Conservation (phyloP, 1,284 basidiomycete species). For the Cryptococcus deneoformans region DNA sequence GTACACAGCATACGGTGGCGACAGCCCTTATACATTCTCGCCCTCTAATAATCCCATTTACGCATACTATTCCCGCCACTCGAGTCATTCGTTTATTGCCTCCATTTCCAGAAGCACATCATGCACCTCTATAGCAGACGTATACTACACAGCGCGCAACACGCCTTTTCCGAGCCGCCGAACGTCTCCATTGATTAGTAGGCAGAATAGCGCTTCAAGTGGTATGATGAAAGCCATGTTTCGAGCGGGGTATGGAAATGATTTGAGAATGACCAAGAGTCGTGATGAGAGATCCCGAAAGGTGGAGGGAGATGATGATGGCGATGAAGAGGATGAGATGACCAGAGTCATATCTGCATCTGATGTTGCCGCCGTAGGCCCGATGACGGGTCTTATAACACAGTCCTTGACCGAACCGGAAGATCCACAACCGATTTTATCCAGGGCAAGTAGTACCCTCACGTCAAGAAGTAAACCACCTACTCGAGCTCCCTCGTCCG, state of each 20-base stretch:
- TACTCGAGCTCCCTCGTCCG: no score
- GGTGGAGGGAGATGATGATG: background rate
- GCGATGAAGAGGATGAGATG: background rate
- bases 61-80: constrained; percentile 24
- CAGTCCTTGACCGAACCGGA: background rate
- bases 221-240: background rate
- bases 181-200: constrained; percentile 8
- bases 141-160: constrained; percentile 41
- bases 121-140: constrained; percentile 43
- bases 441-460: background rate
- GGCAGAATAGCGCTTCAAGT: constrained; percentile 2
- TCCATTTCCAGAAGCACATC: constrained; percentile 12
- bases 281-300: background rate
- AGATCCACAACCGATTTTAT: no score
- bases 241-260: constrained; percentile 4
- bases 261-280: constrained; percentile 17
- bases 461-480: background rate
- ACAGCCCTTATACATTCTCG: constrained; percentile 15
- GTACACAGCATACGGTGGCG: constrained; percentile 32
- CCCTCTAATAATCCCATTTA: constrained; percentile 25
- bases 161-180: constrained; percentile 20
- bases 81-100: constrained; percentile 1
- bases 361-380: background rate
- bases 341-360: background rate
- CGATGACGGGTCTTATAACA: background rate